These are phyloP conservation scores for Gossypium ekmanianum DNA, from an alignment of 345 rosid species.

Conservation along the genomic window DNA sequence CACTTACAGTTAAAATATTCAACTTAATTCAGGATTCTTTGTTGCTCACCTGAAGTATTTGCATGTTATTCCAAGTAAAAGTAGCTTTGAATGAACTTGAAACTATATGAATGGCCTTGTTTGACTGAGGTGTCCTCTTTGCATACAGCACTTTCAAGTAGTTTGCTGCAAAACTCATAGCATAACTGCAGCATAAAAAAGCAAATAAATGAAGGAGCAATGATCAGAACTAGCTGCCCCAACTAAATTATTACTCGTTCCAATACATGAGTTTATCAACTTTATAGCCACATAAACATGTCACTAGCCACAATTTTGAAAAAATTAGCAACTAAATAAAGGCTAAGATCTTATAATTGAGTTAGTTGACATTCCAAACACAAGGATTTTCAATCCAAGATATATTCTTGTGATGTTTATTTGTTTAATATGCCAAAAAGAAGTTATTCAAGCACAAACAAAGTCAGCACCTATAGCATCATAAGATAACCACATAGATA, in stretches of 20 bases:
- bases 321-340: no score
- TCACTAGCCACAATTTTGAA: no score
- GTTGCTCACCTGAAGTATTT: slow-evolving; percentile 71
- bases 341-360: no score
- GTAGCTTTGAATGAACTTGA: slow-evolving; percentile 82
- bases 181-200: slow-evolving; percentile 46
- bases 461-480: no score
- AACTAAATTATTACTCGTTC: background rate
- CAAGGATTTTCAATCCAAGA: no score
- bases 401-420: no score
- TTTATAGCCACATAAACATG: no score
- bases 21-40: background rate
- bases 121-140: slow-evolving; percentile 73
- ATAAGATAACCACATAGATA: background rate
- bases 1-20: background rate
- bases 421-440: no score
- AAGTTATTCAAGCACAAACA: no score
- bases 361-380: no score
- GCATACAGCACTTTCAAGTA: slow-evolving; percentile 68
- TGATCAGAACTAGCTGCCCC: background rate
- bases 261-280: background rate
- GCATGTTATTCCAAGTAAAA: slow-evolving; percentile 89
- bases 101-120: slow-evolving; percentile 70
- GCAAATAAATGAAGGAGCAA: background rate
- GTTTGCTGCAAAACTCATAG: slow-evolving; percentile 72